These are phyloP conservation scores for Mucuna pruriens DNA, from an alignment of 306 rosid genomes.

Conservation along the genomic window DNA sequence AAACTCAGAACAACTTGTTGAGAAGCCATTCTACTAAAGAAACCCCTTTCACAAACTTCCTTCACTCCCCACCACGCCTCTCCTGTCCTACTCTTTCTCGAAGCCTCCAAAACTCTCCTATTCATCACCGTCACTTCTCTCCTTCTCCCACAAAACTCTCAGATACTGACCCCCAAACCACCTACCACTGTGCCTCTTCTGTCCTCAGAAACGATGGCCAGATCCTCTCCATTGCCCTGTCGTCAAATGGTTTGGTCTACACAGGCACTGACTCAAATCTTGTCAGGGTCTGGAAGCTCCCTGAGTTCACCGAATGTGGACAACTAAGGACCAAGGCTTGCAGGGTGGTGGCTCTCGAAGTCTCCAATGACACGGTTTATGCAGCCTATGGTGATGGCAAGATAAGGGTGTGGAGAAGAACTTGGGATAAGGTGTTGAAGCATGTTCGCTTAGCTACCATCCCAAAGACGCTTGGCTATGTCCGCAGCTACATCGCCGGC, in stretches of 20 bases:
- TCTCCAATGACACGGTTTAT: slow-evolving; percentile 75
- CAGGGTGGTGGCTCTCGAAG: slow-evolving; percentile 71
- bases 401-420: slow-evolving; percentile 76
- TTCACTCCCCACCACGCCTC: slow-evolving; percentile 63
- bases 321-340: slow-evolving; percentile 77
- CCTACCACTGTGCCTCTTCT: slow-evolving; percentile 86
- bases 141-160: slow-evolving; percentile 39
- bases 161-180: slow-evolving; percentile 50
- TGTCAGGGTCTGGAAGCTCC: slow-evolving; percentile 84
- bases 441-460: slow-evolving; percentile 75
- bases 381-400: slow-evolving; percentile 94
- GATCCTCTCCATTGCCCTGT: slow-evolving; percentile 66
- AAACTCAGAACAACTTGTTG: slow-evolving; percentile 37
- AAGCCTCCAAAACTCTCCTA: slow-evolving; percentile 65
- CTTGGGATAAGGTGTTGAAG: slow-evolving; percentile 73
- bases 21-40: slow-evolving; percentile 81
- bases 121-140: slow-evolving; percentile 33
- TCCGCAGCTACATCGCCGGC: slow-evolving; percentile 76
- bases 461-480: slow-evolving; percentile 70
- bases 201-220: slow-evolving; percentile 86
- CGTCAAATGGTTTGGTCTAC: slow-evolving; percentile 70
- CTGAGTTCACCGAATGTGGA: slow-evolving; percentile 85
- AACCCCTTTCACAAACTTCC: slow-evolving; percentile 55
- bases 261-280: slow-evolving; percentile 75
- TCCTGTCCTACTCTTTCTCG: slow-evolving; percentile 59